phyloP scores from a whole-genome alignment of 75 land plant species.

The Cryptomeria japonica region DNA sequence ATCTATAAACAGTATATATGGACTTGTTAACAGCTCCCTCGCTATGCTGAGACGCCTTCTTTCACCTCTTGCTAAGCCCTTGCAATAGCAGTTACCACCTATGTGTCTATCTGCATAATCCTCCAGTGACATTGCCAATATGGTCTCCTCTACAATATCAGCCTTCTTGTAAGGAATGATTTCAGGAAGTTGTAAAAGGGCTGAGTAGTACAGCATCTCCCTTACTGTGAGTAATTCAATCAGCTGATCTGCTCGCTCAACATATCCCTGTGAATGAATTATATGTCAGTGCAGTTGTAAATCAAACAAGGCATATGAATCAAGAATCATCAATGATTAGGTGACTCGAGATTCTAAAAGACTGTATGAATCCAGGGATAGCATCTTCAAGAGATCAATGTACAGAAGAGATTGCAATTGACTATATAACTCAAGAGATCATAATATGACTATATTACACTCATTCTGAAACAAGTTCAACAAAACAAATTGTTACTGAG shows the following conservation, averaged over 20 bases:
- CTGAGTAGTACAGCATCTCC: slow-evolving; percentile 71
- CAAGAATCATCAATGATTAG: too few species aligned
- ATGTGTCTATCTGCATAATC: slow-evolving; percentile 65
- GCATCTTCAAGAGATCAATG: too few species aligned
- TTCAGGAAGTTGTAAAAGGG: slow-evolving; percentile 76
- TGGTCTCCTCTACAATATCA: slow-evolving; percentile 65
- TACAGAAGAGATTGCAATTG: too few species aligned
- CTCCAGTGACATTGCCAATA: slow-evolving; percentile 74
- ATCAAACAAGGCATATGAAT: not conserved
- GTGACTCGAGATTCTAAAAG: too few species aligned
- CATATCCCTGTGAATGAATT: slow-evolving; percentile 54
- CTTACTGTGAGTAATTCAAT: slow-evolving; percentile 83
- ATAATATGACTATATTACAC: not conserved
- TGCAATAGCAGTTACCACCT: slow-evolving; percentile 64
- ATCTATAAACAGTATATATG: slow-evolving; percentile 70
- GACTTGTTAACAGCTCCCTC: slow-evolving; percentile 75
- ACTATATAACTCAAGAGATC: too few species aligned
- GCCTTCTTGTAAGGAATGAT: slow-evolving; percentile 46
- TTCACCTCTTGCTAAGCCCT: slow-evolving; percentile 71
- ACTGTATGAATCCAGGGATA: too few species aligned
- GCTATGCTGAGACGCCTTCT: slow-evolving; percentile 80
- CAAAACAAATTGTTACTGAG: not conserved
- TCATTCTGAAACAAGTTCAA: not conserved
- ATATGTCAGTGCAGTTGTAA: not conserved
- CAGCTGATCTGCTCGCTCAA: slow-evolving; percentile 58